Conservation (phyloP, 192 early-diverging fungal genomes). For the Hyaloraphidium curvatum region DNA sequence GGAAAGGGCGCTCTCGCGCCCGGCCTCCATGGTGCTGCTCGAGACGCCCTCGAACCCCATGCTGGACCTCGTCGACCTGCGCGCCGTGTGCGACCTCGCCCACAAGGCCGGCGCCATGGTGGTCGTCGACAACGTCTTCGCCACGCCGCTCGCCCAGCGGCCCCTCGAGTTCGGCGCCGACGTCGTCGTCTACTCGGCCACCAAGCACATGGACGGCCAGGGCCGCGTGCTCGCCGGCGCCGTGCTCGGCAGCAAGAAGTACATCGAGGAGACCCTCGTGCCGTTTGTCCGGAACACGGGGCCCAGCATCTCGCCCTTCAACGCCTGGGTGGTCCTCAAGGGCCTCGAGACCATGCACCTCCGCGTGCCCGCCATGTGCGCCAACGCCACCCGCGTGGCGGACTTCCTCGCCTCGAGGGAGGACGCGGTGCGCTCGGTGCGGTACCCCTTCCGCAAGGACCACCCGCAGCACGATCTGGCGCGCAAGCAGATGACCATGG, state of each 20-base stretch:
- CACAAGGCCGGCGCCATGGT: not conserved
- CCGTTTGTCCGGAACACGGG: not conserved
- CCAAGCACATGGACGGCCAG: constrained; percentile 4
- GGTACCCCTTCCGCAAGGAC: too few species aligned
- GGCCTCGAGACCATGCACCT: not conserved
- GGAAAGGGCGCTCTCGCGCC: constrained; percentile 1
- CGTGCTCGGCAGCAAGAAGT: not conserved
- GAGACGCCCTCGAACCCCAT: not conserved
- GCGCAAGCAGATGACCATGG: too few species aligned
- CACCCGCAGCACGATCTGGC: too few species aligned
- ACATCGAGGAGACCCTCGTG: too few species aligned
- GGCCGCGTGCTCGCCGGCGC: not conserved
- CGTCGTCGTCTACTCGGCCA: constrained; percentile 2
- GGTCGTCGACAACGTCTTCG: constrained; percentile 1
- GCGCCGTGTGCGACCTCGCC: not conserved
- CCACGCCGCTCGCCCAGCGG: not conserved
- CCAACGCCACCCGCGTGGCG: not conserved
- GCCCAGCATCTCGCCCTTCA: not conserved
- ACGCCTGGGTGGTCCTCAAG: not conserved
- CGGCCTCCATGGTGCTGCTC: too few species aligned
- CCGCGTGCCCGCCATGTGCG: not conserved
- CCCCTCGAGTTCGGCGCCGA: constrained; percentile 4
- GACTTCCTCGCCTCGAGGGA: too few species aligned
- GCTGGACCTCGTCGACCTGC: not conserved
- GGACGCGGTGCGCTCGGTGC: too few species aligned